Conservation (phyloP, 192 early-diverging fungal species). For the Coemansia sp. region DNA sequence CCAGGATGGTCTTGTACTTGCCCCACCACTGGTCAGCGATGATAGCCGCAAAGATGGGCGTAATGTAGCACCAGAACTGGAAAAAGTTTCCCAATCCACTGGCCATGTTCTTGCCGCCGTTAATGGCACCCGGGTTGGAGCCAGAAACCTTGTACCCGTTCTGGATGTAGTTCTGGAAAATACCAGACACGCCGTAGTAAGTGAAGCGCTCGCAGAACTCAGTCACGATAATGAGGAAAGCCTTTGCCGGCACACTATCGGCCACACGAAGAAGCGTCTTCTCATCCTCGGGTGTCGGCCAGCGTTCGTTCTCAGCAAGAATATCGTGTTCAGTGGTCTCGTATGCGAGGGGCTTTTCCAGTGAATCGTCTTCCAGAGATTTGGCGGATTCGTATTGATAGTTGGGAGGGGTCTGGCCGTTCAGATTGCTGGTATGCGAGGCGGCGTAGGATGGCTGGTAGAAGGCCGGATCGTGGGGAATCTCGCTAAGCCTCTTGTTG, state of each 20-base stretch:
- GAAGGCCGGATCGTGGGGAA: slow-evolving; percentile 8
- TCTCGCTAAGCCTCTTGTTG: slow-evolving; percentile 3
- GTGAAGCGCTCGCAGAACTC: slow-evolving; percentile 63
- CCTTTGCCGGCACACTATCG: slow-evolving; percentile 56
- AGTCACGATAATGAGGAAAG: slow-evolving; percentile 53
- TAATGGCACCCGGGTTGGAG: slow-evolving; percentile 44
- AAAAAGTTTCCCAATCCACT: slow-evolving; percentile 57
- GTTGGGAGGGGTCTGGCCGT: not conserved
- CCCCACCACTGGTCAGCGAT: slow-evolving; percentile 71
- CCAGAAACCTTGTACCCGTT: slow-evolving; percentile 41
- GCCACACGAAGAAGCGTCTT: slow-evolving; percentile 53
- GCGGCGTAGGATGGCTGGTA: slow-evolving; percentile 11
- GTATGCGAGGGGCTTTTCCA: not conserved
- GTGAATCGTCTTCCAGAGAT: not conserved
- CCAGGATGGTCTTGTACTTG: slow-evolving; percentile 68
- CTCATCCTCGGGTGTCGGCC: slow-evolving; percentile 57
- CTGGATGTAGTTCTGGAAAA: slow-evolving; percentile 62
- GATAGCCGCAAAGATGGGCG: slow-evolving; percentile 61
- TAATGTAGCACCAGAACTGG: slow-evolving; percentile 59
- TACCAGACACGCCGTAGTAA: slow-evolving; percentile 59
- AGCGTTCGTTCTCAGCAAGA: slow-evolving; percentile 25
- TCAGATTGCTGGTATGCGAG: not conserved
- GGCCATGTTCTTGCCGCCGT: slow-evolving; percentile 51
- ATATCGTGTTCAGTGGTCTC: slow-evolving; percentile 9
- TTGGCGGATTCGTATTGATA: not conserved